These are phyloP conservation scores for Chaetothyriales sp. DNA, from an alignment of 2,329 filamentous ascomycete genomes.

Conservation along the genomic window DNA sequence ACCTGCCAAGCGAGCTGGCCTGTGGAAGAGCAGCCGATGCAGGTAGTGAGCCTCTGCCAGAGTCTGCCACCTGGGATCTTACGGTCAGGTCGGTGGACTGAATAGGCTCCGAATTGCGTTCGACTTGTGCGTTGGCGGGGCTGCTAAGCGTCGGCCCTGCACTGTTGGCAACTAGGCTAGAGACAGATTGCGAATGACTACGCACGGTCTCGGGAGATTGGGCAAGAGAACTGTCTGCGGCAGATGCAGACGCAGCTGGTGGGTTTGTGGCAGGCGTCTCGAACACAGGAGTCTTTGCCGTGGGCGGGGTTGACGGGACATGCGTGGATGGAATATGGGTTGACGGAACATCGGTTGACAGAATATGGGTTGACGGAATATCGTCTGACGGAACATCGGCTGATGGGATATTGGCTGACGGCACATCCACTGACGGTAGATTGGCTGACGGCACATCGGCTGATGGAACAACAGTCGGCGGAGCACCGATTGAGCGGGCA, in stretches of 20 bases:
- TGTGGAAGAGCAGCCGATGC: background rate
- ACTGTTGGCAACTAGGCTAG: background rate
- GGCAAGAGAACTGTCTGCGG: background rate
- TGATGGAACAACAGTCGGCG: no score
- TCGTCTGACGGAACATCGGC: no score
- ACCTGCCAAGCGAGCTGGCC: constrained; percentile 51
- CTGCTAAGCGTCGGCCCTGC: no score
- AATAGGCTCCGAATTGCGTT: background rate
- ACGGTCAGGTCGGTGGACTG: background rate
- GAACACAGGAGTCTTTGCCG: background rate
- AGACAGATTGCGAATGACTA: background rate
- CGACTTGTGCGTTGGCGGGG: background rate
- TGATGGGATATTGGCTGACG: no score
- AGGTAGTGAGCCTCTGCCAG: background rate
- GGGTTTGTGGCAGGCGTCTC: background rate
- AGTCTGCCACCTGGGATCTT: background rate
- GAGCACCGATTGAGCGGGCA: no score
- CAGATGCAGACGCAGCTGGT: background rate
- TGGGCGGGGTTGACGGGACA: background rate
- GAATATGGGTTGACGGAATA: background rate
- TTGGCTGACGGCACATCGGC: background rate
- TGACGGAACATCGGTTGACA: no score
- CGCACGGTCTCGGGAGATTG: background rate
- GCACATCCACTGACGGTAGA: no score
- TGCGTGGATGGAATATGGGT: no score